Conservation (phyloP, 805 yeast genomes). For the Yarrowia deformans region DNA sequence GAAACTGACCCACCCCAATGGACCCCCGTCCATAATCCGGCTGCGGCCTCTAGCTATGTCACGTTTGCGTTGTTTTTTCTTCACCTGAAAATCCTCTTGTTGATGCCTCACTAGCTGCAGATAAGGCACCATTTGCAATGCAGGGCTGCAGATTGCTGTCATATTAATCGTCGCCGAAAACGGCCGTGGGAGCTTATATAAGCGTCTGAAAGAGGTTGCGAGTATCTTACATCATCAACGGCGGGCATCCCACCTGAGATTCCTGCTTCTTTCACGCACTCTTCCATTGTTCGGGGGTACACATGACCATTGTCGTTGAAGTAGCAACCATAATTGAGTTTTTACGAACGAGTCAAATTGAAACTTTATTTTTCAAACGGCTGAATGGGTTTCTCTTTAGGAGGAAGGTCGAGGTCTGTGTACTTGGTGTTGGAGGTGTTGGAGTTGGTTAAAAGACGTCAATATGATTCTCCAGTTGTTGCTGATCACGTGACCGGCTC, state of each 20-base stretch:
- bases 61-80: too few relatives aligned
- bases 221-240: not conserved
- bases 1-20: too few relatives aligned
- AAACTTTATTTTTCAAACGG: not conserved
- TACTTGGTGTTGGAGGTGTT: too few relatives aligned
- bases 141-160: conserved; percentile 8
- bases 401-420: too few relatives aligned
- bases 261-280: not conserved
- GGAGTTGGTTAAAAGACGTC: too few relatives aligned
- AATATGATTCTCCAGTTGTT: too few relatives aligned
- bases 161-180: not conserved
- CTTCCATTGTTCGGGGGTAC: not conserved
- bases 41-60: too few relatives aligned
- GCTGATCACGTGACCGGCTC: not conserved
- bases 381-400: not conserved
- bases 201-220: not conserved
- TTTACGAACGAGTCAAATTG: not conserved
- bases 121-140: not conserved
- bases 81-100: too few relatives aligned
- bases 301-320: conserved; percentile 6
- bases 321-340: conserved; percentile 18
- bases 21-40: too few relatives aligned
- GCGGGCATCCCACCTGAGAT: not conserved
- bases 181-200: not conserved
- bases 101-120: conserved; percentile 3